These are phyloP conservation scores for Babesia gibsoni DNA, from an alignment of 169 alveolate species.

Conservation along the genomic window DNA sequence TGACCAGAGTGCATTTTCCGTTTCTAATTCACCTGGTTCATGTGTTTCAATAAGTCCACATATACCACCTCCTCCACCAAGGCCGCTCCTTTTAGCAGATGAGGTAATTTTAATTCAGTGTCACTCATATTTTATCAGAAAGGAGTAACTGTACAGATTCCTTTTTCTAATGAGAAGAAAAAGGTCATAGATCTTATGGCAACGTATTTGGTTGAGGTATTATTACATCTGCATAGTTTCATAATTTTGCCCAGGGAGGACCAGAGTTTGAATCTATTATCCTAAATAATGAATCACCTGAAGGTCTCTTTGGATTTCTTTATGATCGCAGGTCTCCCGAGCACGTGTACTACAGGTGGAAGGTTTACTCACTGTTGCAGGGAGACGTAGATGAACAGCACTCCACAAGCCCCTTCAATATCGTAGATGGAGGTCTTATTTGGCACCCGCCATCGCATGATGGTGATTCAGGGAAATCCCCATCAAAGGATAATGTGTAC, in stretches of 20 bases:
- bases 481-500: neutral
- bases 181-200: slow-evolving; percentile 54
- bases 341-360: slow-evolving; percentile 62
- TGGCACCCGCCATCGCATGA: slow-evolving; percentile 38
- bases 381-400: slow-evolving; percentile 33
- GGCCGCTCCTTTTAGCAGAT: neutral
- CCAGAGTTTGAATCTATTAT: slow-evolving; percentile 31
- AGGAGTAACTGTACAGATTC: slow-evolving; percentile 22
- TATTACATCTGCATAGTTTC: neutral
- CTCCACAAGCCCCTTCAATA: slow-evolving; percentile 26
- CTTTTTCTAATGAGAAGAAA: slow-evolving; percentile 3
- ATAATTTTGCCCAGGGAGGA: slow-evolving; percentile 27
- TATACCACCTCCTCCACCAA: neutral
- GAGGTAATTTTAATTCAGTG: neutral
- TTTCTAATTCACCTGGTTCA: too few species aligned
- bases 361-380: slow-evolving; percentile 57
- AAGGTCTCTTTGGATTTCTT: slow-evolving; percentile 48
- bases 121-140: neutral
- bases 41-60: too few species aligned
- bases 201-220: slow-evolving; percentile 44
- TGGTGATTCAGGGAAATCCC: neutral
- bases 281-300: slow-evolving; percentile 26
- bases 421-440: slow-evolving; percentile 11
- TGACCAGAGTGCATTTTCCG: too few species aligned
- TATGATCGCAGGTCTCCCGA: slow-evolving; percentile 41